These are phyloP conservation scores for Pythium pyrilobum DNA, from an alignment of 352 stramenopile species.

Conservation along the genomic window DNA sequence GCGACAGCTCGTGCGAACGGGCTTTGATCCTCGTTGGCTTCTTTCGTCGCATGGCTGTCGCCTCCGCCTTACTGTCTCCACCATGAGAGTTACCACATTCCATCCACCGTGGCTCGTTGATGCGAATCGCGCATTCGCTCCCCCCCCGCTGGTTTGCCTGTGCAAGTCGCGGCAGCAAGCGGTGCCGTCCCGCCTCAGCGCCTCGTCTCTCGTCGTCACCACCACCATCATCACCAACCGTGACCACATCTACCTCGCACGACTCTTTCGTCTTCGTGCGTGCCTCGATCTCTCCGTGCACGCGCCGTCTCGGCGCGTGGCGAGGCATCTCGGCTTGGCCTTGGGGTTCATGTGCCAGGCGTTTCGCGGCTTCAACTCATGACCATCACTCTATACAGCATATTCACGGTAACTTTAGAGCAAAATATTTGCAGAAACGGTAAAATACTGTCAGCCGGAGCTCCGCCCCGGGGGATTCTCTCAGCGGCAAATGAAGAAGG, in stretches of 20 bases:
- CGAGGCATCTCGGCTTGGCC: neutral
- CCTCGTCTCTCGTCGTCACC: too few relatives aligned
- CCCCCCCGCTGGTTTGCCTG: neutral
- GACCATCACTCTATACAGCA: constrained; percentile 4
- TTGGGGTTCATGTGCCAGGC: too few relatives aligned
- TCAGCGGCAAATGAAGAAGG: too few relatives aligned
- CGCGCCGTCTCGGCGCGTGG: neutral
- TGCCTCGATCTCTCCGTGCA: neutral
- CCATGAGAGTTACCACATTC: too few relatives aligned
- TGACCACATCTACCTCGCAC: neutral
- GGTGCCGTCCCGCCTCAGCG: too few relatives aligned
- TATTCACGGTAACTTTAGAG: neutral
- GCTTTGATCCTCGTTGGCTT: neutral
- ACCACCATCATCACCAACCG: too few relatives aligned
- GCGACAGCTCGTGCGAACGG: constrained; percentile 4
- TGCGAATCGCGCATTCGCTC: neutral
- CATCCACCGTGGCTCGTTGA: neutral
- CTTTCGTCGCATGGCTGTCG: neutral
- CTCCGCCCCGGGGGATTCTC: too few relatives aligned
- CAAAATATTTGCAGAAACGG: too few relatives aligned
- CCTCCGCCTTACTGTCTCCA: neutral
- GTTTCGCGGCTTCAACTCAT: constrained; percentile 3
- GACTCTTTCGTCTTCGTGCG: constrained; percentile 5
- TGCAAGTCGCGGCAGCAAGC: neutral
- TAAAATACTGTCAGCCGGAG: too few relatives aligned